These are phyloP conservation scores for Cylindricascospora bacillispora DNA, from an alignment of 1,139 yeast genomes.

Conservation along the genomic window DNA sequence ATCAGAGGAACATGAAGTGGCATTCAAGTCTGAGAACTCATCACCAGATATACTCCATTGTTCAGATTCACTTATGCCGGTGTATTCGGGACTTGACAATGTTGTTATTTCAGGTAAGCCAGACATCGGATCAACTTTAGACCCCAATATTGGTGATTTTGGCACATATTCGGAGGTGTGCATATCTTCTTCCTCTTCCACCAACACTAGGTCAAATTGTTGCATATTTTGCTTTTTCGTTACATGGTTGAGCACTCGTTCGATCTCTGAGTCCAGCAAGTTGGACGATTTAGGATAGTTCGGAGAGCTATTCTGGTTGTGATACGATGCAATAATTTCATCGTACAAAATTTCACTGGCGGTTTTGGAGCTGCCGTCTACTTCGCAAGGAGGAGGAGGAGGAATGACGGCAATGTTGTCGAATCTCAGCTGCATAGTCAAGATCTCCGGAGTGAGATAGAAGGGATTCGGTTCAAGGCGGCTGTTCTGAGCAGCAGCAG, in stretches of 20 bases:
- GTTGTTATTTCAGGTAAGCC: no score
- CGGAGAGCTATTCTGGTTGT: slow-evolving; percentile 1
- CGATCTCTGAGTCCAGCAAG: slow-evolving; percentile 9
- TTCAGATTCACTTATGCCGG: slow-evolving; percentile 12
- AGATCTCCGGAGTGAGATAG: neutral
- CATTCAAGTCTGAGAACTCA: slow-evolving; percentile 15
- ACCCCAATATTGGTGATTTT: no score
- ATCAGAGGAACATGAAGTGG: no score
- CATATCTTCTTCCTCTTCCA: no score
- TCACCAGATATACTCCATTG: slow-evolving; percentile 18
- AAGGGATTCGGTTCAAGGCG: neutral
- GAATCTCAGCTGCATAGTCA: neutral
- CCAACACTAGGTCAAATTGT: no score
- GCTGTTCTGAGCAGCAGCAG: neutral
- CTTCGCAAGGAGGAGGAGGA: neutral
- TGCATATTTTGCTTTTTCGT: no score
- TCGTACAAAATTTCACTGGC: slow-evolving; percentile 17
- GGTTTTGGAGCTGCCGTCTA: slow-evolving; percentile 5
- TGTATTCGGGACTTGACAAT: slow-evolving; percentile 15
- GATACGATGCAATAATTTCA: slow-evolving; percentile 18
- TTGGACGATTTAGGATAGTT: slow-evolving; percentile 1
- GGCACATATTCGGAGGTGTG: no score
- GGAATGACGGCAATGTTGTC: no score
- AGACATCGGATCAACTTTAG: no score
- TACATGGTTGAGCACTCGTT: slow-evolving; percentile 12